These are phyloP conservation scores for Sanghuangporus baumii DNA, from an alignment of 1,284 basidiomycete species.

Conservation along the genomic window DNA sequence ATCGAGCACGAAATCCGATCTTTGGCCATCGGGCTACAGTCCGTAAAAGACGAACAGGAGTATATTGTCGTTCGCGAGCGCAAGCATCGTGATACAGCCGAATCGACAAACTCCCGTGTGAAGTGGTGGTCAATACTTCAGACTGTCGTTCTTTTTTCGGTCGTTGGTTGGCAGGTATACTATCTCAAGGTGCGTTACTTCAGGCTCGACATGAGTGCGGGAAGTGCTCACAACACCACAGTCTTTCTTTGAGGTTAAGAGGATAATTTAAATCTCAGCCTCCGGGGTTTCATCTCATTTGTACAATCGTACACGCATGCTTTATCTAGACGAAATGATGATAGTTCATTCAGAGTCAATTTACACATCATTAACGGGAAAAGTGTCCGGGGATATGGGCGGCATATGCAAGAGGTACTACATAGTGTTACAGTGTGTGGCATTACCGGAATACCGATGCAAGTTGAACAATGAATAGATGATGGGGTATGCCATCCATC, in stretches of 20 bases:
- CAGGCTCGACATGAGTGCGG: not conserved
- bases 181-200: conserved; percentile 80
- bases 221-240: conserved; percentile 23
- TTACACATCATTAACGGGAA: not conserved
- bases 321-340: not conserved
- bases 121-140: conserved; percentile 99
- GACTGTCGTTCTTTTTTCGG: conserved; percentile 78
- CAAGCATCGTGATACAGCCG: conserved; percentile 91
- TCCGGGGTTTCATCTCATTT: not conserved
- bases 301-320: conserved; percentile 4
- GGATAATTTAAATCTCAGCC: conserved; percentile 63
- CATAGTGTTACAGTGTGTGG: not conserved
- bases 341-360: not conserved
- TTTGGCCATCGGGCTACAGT: conserved; percentile 78
- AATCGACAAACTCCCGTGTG: conserved; percentile 92
- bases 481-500: not conserved
- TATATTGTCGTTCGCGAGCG: conserved; percentile 95
- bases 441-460: not conserved
- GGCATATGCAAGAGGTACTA: not conserved
- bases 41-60: conserved; percentile 98
- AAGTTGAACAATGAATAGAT: not conserved
- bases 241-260: conserved; percentile 94
- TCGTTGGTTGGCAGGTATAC: conserved; percentile 97
- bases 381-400: not conserved
- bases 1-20: conserved; percentile 94